Conservation (phyloP, 768 basidiomycete species). For the Leccinum boreale region DNA sequence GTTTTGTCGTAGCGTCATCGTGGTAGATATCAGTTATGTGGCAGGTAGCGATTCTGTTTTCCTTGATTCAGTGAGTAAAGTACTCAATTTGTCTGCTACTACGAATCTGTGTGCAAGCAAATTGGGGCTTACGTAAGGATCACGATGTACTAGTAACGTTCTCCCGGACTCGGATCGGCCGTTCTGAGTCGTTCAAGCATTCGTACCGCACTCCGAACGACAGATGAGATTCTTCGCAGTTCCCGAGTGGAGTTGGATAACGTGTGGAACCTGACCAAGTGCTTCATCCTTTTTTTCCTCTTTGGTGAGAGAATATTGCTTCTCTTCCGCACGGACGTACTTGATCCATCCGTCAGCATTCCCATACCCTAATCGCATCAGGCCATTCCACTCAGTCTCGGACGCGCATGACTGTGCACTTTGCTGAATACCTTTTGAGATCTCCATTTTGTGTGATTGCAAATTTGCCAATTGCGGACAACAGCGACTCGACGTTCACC, state of each 20-base stretch:
- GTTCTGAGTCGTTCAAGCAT: background rate
- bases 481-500: background rate
- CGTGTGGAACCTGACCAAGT: background rate
- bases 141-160: no score
- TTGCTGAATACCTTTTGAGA: background rate
- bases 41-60: background rate
- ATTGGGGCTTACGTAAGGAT: no score
- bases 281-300: background rate
- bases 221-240: background rate
- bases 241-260: background rate
- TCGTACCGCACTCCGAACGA: background rate
- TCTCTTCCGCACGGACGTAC: background rate
- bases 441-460: background rate
- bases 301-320: background rate
- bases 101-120: no score
- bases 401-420: background rate
- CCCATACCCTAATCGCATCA: background rate
- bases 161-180: no score
- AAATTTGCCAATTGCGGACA: background rate
- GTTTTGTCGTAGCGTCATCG: background rate
- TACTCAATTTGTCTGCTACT: no score
- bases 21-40: no score
- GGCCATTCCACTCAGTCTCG: background rate
- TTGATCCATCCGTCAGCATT: background rate
- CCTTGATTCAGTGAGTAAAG: no score